Evolutionary conservation across 2,329 filamentous ascomycete species (phyloP), one percentile per base, ranked within the genome.

Genomic region (Penicillium sp.): DNA sequence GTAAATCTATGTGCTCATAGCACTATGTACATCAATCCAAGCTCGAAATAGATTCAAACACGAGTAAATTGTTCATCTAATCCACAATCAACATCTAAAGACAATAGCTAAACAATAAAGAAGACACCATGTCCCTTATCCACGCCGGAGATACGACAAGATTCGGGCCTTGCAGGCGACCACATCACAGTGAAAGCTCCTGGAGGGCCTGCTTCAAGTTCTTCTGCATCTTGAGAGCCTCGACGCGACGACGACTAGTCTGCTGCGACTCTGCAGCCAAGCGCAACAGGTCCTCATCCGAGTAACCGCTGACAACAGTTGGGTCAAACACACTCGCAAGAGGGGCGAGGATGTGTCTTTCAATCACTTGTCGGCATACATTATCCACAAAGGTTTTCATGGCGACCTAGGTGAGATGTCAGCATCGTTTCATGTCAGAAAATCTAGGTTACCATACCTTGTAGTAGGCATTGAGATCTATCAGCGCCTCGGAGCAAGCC

Each of bases 341-440:
- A n/a, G 63, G 62, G 17, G 44, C 47, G 5, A 69, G 40, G 53
- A 70, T 61, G 56, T 70, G 68, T 26, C 67, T 44, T 38, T 72
- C 70, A 45, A 73, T 61, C 6, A 73, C 70, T 53, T 73, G 70
- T 2, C 67, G 62, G 44, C 66, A 68, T 19, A 72, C 63, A 61
- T 72, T 72, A 47, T 73, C 70, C 15, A 73, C 69, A 56, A 72
- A 73, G 0, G 66, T 68, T 55, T 72, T 72, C 59, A 62, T 60
- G 2, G 67, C 65, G 10, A 51, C 49, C 49, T 51, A 33, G 28
- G 8, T 15, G 24, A 28, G 19, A 19, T 9, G 28, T 35, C 17
- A 51, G 10, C 33, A 35, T 51, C 9, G n/a, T 35, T 9, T n/a
- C n/a, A n/a, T n/a, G n/a, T n/a, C n/a, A n/a, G n/a, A n/a, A n/a